Evolutionary conservation across 345 rosid species (phyloP), one percentile per base, ranked within the genome.

Genomic region (Citrus trifoliata): DNA sequence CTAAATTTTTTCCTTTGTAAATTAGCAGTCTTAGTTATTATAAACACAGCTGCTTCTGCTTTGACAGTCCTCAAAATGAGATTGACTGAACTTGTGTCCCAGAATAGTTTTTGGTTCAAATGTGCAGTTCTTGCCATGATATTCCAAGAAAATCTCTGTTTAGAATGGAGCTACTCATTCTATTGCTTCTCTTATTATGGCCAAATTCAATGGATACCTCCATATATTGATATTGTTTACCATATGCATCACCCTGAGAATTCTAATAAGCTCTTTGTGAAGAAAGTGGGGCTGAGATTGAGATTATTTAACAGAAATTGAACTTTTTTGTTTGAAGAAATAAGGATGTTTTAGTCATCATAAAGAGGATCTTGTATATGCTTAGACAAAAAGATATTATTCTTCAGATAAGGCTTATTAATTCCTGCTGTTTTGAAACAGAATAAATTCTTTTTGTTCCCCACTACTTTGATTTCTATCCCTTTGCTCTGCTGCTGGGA

Each of bases 361-460:
- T 61, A 42, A 35, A 38, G 4, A 62, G 33, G 24, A 75, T 51
- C 32, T 4, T 35, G 65, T 46, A 46, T 25, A 64, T 75, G 46
- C 51, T 6, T 75, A 48, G 37, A 30, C 61, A 18, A 64, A 64
- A 65, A 32, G 42, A n/a, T 37, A 67, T n/a, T 35, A 66, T 76
- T 53, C 78, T 55, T 53, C 35, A 55, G 35, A 76, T 76, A 66
- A 51, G 28, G 56, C 63, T 12, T 67, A 2, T 67, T 53, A 55
- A 16, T 35, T 56, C 27, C 46, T 76, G 56, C 30, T 22, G 65
- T 56, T n/a, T n/a, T 35, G 28, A 25, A 56, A 64, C 70, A 32
- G 79, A 76, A 76, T 67, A 55, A 37, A 21, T 76, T 67, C 73
- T 66, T 37, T 37, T 24, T 56, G 21, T 67, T 67, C 56, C 40